A percentile compares a stretch with the other conserved stretches of the same genome.
Conservation (phyloP, 1,284 basidiomycete species). For the Fomitopsis palustris region DNA sequence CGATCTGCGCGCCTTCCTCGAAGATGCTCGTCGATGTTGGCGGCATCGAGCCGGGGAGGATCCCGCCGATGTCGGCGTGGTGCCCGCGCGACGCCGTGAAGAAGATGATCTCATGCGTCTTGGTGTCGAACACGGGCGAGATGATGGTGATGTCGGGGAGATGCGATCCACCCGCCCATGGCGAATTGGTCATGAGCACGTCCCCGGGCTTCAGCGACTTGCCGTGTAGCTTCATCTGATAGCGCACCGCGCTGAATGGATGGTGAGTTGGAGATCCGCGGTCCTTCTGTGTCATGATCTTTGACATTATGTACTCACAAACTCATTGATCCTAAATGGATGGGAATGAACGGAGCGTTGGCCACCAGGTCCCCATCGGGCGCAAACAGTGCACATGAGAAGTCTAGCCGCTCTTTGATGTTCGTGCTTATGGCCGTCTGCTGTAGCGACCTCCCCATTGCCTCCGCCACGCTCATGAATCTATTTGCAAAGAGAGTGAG, state of each 20-base stretch:
- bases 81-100: slow-evolving; percentile 90
- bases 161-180: slow-evolving; percentile 85
- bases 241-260: slow-evolving; percentile 75
- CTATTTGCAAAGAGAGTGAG: slow-evolving; percentile 89
- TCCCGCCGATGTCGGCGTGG: slow-evolving; percentile 79
- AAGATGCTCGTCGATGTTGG: slow-evolving; percentile 87
- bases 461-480: slow-evolving; percentile 91
- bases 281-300: not conserved
- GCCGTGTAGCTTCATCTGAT: slow-evolving; percentile 79
- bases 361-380: slow-evolving; percentile 90
- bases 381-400: slow-evolving; percentile 87
- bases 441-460: slow-evolving; percentile 87
- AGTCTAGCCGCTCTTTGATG: slow-evolving; percentile 88
- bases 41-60: slow-evolving; percentile 90
- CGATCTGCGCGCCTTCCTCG: slow-evolving; percentile 92
- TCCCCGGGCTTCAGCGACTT: slow-evolving; percentile 77
- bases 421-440: slow-evolving; percentile 91
- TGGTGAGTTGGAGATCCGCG: not conserved
- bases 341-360: slow-evolving; percentile 85
- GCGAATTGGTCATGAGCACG: slow-evolving; percentile 89
- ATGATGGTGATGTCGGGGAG: slow-evolving; percentile 88
- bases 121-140: slow-evolving; percentile 78
- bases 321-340: slow-evolving; percentile 81
- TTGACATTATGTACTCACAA: slow-evolving; percentile 51
- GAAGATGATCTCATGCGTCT: slow-evolving; percentile 77